Base-by-base conservation (phyloP, 106 monocot genomes). In the Phalaenopsis aphrodite region DNA sequence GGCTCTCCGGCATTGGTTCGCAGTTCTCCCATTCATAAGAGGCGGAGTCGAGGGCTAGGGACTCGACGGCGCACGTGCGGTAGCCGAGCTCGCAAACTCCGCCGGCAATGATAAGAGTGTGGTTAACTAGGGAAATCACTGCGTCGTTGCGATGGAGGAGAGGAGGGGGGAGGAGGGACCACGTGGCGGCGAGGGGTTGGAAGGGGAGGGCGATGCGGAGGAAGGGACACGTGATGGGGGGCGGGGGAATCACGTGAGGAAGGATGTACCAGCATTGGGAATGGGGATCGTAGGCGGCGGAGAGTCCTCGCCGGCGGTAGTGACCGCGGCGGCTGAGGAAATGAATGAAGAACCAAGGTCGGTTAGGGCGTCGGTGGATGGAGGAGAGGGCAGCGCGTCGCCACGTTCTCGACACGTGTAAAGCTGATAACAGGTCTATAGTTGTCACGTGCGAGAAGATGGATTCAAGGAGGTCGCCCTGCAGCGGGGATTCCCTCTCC, bases 281-380 rank as follows among this genome's bases (percentile, higher is more conserved):
- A 73, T 75, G 55, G 18, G 87, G 87, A 61, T 89, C 89, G 83
- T 82, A 92, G 77, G 89, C 85, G 58, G 82, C 15, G 79, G 84
- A 36, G 56, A 18, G 15, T 11, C 43, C 57, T 11, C 47, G 12
- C 55, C 49, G 82, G 80, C n/a, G 39, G 30, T 56, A 58, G 56
- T 5, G 72, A 56, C 47, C 55, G 38, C 66, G 69, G 56, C 8
- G 72, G 57, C 47, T 65, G 38, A 75, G 85, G 80, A 80, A 38
- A 81, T 85, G 88, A 67, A 86, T 30, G 61, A 90, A n/a, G 69
- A 87, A 82, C 82, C 85, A 89, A 0, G 41, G 65, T 42, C 56
- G 85, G 79, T 79, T 79, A 1, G 81, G 87, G 10, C 56, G 72
- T 77, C 74, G 79, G 58, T 39, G 76, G 84, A 85, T 80, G 74